Percentiles rank a stretch among this genome's conserved stretches.
phyloP scores from a whole-genome alignment of 306 rosid genomes.

The Inga laurina region DNA sequence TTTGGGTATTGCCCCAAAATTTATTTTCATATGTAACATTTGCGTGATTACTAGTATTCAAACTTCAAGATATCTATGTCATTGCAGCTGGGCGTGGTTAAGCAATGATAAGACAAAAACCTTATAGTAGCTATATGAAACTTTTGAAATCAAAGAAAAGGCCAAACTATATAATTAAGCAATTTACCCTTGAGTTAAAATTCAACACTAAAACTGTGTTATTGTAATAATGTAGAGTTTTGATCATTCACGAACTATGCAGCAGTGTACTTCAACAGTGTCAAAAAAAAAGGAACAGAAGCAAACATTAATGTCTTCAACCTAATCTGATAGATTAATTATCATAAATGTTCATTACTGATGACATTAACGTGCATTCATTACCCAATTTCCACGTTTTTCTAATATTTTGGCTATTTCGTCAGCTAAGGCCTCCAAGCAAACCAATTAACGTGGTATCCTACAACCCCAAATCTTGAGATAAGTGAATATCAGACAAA shows the following conservation, averaged over 20 bases:
- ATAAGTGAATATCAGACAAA: not conserved
- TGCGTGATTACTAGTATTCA: no score
- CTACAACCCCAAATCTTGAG: not conserved
- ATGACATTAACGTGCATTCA: conserved; percentile 38
- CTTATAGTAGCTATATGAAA: not conserved
- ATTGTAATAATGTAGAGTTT: not conserved
- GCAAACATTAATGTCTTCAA: conserved; percentile 6
- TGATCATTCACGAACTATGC: not conserved
- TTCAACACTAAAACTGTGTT: not conserved
- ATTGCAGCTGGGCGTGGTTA: no score
- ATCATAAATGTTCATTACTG: conserved; percentile 27
- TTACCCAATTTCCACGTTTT: conserved; percentile 23
- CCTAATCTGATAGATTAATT: conserved; percentile 20
- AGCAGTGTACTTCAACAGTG: not conserved
- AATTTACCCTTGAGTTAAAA: not conserved
- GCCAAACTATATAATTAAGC: not conserved
- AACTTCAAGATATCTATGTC: no score
- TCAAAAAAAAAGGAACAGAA: conserved; percentile 13
- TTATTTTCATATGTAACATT: no score
- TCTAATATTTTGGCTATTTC: conserved; percentile 34
- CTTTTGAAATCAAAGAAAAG: not conserved
- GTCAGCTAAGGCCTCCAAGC: not conserved
- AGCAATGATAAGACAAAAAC: no score
- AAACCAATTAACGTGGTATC: not conserved
- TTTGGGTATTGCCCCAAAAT: no score